Base-by-base conservation (phyloP, 1,284 basidiomycete species). In the Ustilago loliicola region DNA sequence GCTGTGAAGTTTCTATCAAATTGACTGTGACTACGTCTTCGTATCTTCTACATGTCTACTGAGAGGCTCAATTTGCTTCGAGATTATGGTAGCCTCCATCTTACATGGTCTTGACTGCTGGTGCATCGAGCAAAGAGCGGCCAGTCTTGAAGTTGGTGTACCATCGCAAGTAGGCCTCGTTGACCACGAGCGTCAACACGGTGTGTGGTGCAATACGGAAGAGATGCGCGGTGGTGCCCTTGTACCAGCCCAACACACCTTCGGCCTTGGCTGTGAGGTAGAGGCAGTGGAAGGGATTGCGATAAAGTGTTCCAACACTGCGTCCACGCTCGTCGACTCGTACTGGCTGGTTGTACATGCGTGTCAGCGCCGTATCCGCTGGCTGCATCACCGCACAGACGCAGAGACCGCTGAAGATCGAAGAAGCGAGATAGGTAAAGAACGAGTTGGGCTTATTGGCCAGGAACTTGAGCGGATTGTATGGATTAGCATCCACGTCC, bases 251-350 rank as follows among this genome's bases (percentile, higher is more conserved):
- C 48, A 91, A 88, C 11, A 96, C 88, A 45, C 96, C 96, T 88
- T 99, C 96, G 0, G 93, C 89, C 85, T 93, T 93, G 77, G 94
- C 90, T 0, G 96, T 99, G 88, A 98, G 96, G 93, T 93, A 97
- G 57, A 99, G 89, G 87, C 96, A 98, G 84, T 98, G 95, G 80
- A 98, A 91, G 1, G 96, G 96, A 85, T 93, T 96, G 80, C 83
- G 85, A 73, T 67, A 78, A 10, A 79, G 71, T 40, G 68, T 73
- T 8, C 73, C 77, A 0, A 77, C 68, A 23, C 76, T 74, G 23
- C 72, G 67, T 34, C 76, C 76, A 8, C 76, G 64, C 63, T 74
- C 66, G 34, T 85, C 80, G 61, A 87, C 78, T 42, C 81, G 82
- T 2, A 86, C 85, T n/a, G 87, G 82, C 85, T 89, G 96, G 85